Conservation (phyloP, 2,329 filamentous ascomycete species). For the Ophiocordyceps robertsii region DNA sequence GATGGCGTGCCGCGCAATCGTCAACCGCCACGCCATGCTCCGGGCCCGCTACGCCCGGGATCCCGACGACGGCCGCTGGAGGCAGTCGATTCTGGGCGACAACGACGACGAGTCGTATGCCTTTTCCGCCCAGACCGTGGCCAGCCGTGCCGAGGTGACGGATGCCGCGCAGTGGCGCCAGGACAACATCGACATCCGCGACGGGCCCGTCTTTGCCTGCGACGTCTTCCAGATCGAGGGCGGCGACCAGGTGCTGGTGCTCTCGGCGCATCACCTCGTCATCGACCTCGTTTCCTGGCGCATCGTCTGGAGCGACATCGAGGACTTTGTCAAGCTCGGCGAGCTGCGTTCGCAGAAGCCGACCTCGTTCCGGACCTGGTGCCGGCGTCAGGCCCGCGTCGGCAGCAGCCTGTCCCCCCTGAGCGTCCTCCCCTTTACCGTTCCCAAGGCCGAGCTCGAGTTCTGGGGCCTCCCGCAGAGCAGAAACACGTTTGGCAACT, state of each 20-base stretch:
- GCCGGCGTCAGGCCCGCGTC: not conserved
- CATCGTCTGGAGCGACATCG: constrained; percentile 10
- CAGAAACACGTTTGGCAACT: constrained; percentile 3
- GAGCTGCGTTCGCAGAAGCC: constrained; percentile 5
- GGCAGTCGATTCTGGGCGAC: constrained; percentile 9
- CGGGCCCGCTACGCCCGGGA: constrained; percentile 15
- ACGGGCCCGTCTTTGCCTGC: constrained; percentile 8
- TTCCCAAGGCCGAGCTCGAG: constrained; percentile 5
- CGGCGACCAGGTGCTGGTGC: constrained; percentile 2
- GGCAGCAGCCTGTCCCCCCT: constrained; percentile 1
- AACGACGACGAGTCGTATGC: not conserved
- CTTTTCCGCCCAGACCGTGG: not conserved
- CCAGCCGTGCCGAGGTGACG: not conserved
- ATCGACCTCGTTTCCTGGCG: constrained; percentile 36
- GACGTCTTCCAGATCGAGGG: constrained; percentile 5
- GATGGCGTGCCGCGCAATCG: constrained; percentile 11
- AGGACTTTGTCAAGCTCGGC: constrained; percentile 2
- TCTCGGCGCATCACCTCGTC: constrained; percentile 7
- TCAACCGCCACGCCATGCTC: constrained; percentile 20
- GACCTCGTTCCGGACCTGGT: constrained; percentile 22
- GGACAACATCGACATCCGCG: constrained; percentile 2
- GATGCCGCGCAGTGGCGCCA: constrained; percentile 1
- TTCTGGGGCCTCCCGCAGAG: constrained; percentile 6
- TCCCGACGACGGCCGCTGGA: constrained; percentile 3
- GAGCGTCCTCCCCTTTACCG: constrained; percentile 1